A percentile compares a stretch with the other conserved stretches of the same genome.
phyloP scores from a whole-genome alignment of 257 asterid genomes.

The Marsdenia floribunda region DNA sequence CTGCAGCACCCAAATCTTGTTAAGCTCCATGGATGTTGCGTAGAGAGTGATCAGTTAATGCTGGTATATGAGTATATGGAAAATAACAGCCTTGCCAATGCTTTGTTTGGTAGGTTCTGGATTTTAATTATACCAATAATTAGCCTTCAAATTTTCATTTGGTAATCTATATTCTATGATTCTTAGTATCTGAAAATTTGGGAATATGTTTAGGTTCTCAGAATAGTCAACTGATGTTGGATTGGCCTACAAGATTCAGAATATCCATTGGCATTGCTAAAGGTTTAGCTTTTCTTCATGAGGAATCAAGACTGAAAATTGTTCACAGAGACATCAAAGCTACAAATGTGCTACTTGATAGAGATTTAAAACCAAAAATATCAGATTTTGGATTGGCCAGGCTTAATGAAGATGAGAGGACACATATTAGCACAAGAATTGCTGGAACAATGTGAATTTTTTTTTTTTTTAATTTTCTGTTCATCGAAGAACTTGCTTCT shows the following conservation, averaged over 20 bases:
- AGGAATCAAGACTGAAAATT: conserved; percentile 74
- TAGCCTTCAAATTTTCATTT: not conserved
- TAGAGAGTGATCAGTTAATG: conserved; percentile 75
- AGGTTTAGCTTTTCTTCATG: conserved; percentile 86
- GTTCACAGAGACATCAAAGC: conserved; percentile 95
- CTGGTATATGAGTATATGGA: conserved; percentile 83
- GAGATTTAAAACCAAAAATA: conserved; percentile 67
- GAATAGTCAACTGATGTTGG: conserved; percentile 53
- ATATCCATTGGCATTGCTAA: conserved; percentile 74
- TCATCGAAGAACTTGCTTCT: not conserved
- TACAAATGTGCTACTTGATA: conserved; percentile 74
- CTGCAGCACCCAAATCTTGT: conserved; percentile 80
- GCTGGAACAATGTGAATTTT: conserved; percentile 83
- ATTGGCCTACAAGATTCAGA: conserved; percentile 74
- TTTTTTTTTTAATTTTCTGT: conserved; percentile 11
- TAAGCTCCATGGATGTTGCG: conserved; percentile 78
- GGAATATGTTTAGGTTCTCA: conserved; percentile 37
- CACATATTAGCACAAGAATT: conserved; percentile 78
- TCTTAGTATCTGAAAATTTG: not conserved
- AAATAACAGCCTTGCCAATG: conserved; percentile 77
- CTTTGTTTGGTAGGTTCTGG: conserved; percentile 47
- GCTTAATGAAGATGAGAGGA: conserved; percentile 74
- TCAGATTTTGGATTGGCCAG: conserved; percentile 92
- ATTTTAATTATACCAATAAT: not conserved
- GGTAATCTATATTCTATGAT: not conserved